Conservation (phyloP, 2,329 filamentous ascomycete species). For the Gremmenia infestans region DNA sequence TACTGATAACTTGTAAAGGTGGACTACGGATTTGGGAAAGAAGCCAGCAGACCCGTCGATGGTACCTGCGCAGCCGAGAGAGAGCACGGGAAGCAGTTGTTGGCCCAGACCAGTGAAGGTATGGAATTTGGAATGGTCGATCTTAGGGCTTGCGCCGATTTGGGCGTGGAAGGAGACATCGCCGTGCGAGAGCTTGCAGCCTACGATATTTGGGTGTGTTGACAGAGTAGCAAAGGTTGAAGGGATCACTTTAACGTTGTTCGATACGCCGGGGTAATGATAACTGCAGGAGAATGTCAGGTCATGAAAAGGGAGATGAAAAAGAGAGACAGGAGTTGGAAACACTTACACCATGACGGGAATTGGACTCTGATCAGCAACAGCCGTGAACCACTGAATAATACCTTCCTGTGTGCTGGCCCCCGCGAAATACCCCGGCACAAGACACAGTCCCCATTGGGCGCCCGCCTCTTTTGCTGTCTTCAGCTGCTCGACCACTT, state of each 20-base stretch:
- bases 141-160: conserved; percentile 53
- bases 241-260: conserved; percentile 55
- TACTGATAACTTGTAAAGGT: conserved; percentile 46
- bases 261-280: conserved; percentile 60
- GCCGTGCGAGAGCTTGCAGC: conserved; percentile 65
- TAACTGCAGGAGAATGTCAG: conserved; percentile 32
- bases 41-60: conserved; percentile 63
- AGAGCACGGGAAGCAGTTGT: conserved; percentile 57
- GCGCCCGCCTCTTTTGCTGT: conserved; percentile 51
- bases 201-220: conserved; percentile 61
- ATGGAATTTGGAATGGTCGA: conserved; percentile 54
- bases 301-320: background rate
- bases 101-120: conserved; percentile 62
- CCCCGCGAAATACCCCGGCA: conserved; percentile 60
- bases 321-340: conserved; percentile 8
- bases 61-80: conserved; percentile 58
- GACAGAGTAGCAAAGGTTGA: conserved; percentile 53
- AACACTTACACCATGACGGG: conserved; percentile 52
- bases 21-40: conserved; percentile 57
- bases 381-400: conserved; percentile 53
- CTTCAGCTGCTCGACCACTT: conserved; percentile 46
- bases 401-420: conserved; percentile 54
- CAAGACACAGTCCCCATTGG: conserved; percentile 58
- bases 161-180: conserved; percentile 60
- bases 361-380: conserved; percentile 56